Evolutionary conservation across 345 rosid genomes (phyloP), one percentile per base, ranked within the genome.

Genomic region (Salix viminalis): DNA sequence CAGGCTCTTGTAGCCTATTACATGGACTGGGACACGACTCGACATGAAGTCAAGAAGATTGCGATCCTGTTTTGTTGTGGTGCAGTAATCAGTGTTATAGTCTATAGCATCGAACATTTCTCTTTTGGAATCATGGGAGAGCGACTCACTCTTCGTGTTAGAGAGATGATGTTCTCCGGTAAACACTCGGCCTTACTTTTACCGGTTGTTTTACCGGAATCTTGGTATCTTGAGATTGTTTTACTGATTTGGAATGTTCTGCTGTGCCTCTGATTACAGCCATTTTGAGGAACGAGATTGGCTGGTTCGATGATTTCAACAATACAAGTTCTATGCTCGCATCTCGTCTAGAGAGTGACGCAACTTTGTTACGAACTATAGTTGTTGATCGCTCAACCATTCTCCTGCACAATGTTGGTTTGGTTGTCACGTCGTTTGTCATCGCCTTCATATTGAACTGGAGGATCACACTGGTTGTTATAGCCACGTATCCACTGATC

Each of bases 111-210:
- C 48, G 90, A 88, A 65, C 98, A 95, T 85, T 78, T 88, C 16
- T 86, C 87, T 54, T 95, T 95, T 32, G 96, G 98, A 36, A 90
- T 90, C 81, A 91, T 95, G 92, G 99, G 99, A 48, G 98, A 92
- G 83, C 84, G 98, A 26, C 92, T 95, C 77, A 95, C 98, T 65
- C 94, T 88, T 72, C 98, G 98, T 8, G 93, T 93, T 78, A 91
- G 99, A 26, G 91, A 90, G 83, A 86, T 19, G 80, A 90, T 91
- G 94, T 95, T 95, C 83, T 81, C 91, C 41, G 93, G 99, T 90
- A 81, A 65, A 39, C 26, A 30, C 54, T 21, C 26, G 69, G 12
- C 26, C 54, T 42, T 44, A 60, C 39, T 24, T 2, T 48, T 44
- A 75, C 23, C 15, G 12, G 15, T 34, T 34, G 14, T 15, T n/a